These are phyloP conservation scores for Cladophialophora carrionii DNA, from an alignment of 2,329 filamentous ascomycete genomes.

Conservation along the genomic window DNA sequence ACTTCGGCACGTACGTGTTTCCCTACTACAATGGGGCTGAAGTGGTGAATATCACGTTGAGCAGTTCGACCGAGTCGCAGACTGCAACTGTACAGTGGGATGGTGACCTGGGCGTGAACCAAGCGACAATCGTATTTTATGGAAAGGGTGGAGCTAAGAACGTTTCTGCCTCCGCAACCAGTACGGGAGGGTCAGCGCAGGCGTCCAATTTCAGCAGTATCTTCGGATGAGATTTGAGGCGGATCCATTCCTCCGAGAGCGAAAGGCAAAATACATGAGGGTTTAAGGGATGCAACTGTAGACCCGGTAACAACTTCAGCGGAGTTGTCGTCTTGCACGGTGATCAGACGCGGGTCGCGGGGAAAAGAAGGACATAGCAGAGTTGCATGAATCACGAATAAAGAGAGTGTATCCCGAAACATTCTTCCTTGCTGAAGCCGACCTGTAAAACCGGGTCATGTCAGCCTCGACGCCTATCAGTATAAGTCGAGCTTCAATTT, in stretches of 20 bases:
- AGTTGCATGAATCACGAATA: not conserved
- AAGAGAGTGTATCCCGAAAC: not conserved
- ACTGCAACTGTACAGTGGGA: constrained; percentile 11
- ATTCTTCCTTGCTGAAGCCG: not conserved
- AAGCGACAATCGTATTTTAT: constrained; percentile 9
- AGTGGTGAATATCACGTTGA: constrained; percentile 13
- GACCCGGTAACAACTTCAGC: not conserved
- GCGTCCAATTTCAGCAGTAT: constrained; percentile 7
- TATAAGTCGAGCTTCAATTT: too few species aligned
- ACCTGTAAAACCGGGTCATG: not conserved
- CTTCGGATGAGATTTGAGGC: not conserved
- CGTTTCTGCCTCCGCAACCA: not conserved
- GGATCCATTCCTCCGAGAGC: not conserved
- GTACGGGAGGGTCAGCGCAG: constrained; percentile 8
- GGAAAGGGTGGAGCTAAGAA: constrained; percentile 9
- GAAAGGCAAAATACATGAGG: not conserved
- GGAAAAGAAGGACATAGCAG: not conserved
- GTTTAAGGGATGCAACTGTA: not conserved
- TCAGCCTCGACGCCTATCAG: too few species aligned
- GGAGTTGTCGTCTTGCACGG: not conserved
- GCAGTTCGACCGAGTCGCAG: not conserved
- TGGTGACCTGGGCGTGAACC: constrained; percentile 2
- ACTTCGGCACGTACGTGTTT: constrained; percentile 1
- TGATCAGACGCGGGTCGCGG: not conserved
- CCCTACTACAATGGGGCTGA: constrained; percentile 15